Conservation (phyloP, 495 filamentous ascomycete species). For the Xylaria cubensis region DNA sequence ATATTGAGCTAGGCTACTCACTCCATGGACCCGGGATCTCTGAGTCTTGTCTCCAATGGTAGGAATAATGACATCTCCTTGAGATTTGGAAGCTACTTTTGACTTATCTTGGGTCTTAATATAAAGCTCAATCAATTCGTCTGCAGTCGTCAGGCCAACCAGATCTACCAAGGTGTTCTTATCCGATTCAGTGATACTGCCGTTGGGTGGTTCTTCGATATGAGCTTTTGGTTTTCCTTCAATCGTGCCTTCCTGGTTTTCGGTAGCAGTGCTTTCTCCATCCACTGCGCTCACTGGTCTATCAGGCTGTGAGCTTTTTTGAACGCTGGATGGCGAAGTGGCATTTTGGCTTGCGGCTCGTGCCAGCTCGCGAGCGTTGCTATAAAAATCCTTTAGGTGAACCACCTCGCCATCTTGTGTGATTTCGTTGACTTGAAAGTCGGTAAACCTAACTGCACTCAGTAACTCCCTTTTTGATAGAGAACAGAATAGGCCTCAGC, state of each 20-base stretch:
- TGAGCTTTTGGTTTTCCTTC: conserved; percentile 17
- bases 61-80: conserved; percentile 37
- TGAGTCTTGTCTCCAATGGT: conserved; percentile 47
- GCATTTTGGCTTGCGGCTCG: conserved; percentile 24
- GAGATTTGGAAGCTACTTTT: conserved; percentile 35
- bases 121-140: conserved; percentile 45
- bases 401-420: conserved; percentile 76
- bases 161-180: conserved; percentile 34
- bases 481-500: neutral
- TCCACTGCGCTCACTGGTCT: neutral
- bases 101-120: conserved; percentile 31
- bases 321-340: neutral
- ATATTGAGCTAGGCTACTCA: conserved; percentile 29
- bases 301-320: conserved; percentile 14
- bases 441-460: conserved; percentile 72
- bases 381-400: conserved; percentile 66
- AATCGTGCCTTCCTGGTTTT: conserved; percentile 3
- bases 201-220: conserved; percentile 18
- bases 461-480: conserved; percentile 22
- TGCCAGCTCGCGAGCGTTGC: conserved; percentile 33
- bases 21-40: conserved; percentile 49
- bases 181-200: conserved; percentile 14
- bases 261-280: neutral
- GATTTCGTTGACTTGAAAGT: conserved; percentile 96
- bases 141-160: conserved; percentile 40